Evolutionary conservation across 2,329 filamentous ascomycete species (phyloP).

Genomic region (Pseudocercospora pini-densiflorae): DNA sequence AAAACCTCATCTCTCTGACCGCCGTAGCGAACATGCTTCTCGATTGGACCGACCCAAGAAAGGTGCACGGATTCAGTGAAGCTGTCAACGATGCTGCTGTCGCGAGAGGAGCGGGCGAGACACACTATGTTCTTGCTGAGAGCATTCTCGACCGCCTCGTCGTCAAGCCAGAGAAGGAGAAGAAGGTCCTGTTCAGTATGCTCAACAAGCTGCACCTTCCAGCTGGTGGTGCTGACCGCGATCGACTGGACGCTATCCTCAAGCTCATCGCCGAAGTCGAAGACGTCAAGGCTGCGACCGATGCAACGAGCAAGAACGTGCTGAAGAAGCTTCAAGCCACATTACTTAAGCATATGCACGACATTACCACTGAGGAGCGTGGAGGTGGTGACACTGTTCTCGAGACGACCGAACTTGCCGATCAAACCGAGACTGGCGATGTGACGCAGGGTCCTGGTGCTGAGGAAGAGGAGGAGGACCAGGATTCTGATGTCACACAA

Average conservation of each 20-base stretch:
- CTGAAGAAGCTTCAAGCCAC: constrained; percentile 58
- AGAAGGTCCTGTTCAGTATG: constrained; percentile 77
- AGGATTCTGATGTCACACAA: constrained; percentile 32
- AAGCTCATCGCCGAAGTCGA: constrained; percentile 53
- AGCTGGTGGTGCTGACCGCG: constrained; percentile 44
- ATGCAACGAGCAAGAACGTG: constrained; percentile 57
- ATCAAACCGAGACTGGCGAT: constrained; percentile 23
- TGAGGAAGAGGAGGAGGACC: constrained; percentile 27
- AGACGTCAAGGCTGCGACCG: constrained; percentile 55
- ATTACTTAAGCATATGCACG: constrained; percentile 60
- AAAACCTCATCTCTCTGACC: constrained; percentile 70
- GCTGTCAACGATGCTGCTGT: constrained; percentile 25
- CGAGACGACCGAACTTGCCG: constrained; percentile 31
- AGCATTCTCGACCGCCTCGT: constrained; percentile 77
- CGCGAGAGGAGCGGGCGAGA: constrained; percentile 40
- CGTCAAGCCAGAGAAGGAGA: constrained; percentile 74
- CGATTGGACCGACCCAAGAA: constrained; percentile 94
- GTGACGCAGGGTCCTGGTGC: constrained; percentile 14
- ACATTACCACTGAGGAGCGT: constrained; percentile 39
- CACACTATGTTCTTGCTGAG: constrained; percentile 78
- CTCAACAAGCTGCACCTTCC: constrained; percentile 83
- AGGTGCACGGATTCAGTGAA: constrained; percentile 56
- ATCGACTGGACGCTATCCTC: constrained; percentile 45
- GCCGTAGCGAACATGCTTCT: constrained; percentile 81
- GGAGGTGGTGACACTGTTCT: constrained; percentile 40